Evolutionary conservation across 1,284 basidiomycete species (phyloP), one percentile per base, ranked within the genome.

Genomic region (Leccinum pachyderme): DNA sequence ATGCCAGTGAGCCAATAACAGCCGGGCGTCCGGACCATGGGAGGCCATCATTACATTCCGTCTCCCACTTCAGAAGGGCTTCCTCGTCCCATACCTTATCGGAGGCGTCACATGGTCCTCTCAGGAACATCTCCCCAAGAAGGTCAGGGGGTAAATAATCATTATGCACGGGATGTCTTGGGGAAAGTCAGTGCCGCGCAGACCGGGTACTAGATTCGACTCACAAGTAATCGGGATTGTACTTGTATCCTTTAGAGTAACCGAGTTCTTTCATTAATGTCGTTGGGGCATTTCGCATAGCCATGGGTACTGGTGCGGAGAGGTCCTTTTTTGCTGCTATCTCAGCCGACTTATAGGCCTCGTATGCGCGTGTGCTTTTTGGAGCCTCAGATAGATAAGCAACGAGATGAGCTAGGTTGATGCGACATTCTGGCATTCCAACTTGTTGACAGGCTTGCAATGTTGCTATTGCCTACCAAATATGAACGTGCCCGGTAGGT

Each of bases 211-310:
- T 18, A 2, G 18, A 27, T 37, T 9, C 22, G 11, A 74, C 87
- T 66, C 73, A 90, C 75, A 73, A 75, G 67, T 82, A 95, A 22
- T 78, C 77, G 0, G 93, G 93, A 68, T 95, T 90, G 68, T 96
- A 96, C 49, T 73, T 71, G 64, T 93, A 93, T 27, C 79, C 82
- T 51, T 82, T 76, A 1, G 83, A 83, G 64, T 91, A 93, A 5
- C 89, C 91, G 0, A 95, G 77, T 18, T 87, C 80, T 65, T 87
- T 87, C 91, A 95, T 93, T 28, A 95, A 70, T 32, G 66, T 71
- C 5, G 93, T 95, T 2, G 93, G 93, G 2, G 93, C 93, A 68
- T 96, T 96, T n/a, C 94, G 81, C 59, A 95, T 80, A 54, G 83
- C 79, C 55, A 93, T 63, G 0, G 94, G 93, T 0, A 96, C 87